Conservation (phyloP, 768 basidiomycete species). For the Lactarius vividus region DNA sequence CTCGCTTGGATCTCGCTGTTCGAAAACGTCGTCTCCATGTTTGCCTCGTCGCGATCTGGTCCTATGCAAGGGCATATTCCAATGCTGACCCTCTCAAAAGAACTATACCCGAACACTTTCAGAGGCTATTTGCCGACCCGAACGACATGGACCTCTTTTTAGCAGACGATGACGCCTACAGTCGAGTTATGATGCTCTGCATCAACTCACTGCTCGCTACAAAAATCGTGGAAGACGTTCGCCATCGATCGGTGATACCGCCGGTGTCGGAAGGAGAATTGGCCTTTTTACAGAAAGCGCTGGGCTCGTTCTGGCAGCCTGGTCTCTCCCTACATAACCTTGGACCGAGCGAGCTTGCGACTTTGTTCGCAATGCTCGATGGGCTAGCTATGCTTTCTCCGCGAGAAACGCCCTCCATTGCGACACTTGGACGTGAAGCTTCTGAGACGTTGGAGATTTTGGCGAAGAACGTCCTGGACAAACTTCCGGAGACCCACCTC, state of each 20-base stretch:
- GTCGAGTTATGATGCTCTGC: not conserved
- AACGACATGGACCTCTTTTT: slow-evolving; percentile 1
- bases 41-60: slow-evolving; percentile 4
- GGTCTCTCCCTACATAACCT: not conserved
- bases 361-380: not conserved
- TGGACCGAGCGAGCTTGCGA: not conserved
- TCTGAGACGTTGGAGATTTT: not conserved
- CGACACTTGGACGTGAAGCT: not conserved
- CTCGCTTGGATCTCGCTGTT: not conserved
- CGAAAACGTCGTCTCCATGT: not conserved
- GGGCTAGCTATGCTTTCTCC: not conserved
- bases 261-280: not conserved
- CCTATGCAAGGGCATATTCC: not conserved
- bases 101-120: slow-evolving; percentile 5
- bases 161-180: not conserved
- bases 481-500: not conserved
- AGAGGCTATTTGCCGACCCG: not conserved
- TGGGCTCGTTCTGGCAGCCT: not conserved
- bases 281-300: not conserved
- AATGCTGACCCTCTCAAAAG: not conserved
- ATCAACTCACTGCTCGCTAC: not conserved
- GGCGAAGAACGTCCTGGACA: not conserved
- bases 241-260: not conserved
- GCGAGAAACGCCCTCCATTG: not conserved
- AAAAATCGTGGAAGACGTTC: not conserved